Evolutionary conservation across 2,329 filamentous ascomycete genomes (phyloP).

Genomic region (Phaeosphaeriaceae sp.): DNA sequence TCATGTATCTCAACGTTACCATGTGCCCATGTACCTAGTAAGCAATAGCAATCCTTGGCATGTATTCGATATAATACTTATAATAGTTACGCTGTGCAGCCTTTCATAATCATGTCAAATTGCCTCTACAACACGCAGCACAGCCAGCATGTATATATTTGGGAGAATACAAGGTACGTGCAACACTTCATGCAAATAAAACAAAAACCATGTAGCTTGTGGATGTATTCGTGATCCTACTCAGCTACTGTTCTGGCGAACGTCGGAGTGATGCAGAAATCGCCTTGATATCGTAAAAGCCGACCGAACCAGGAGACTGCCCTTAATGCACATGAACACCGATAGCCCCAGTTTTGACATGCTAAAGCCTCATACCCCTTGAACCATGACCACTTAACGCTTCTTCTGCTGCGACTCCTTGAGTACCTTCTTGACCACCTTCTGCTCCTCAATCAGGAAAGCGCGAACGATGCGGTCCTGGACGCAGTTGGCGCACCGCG

Average conservation of each 20-base stretch:
- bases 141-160: no score
- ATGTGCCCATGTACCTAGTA: no score
- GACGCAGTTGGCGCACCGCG: slow-evolving; percentile 97
- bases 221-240: slow-evolving; percentile 45
- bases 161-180: no score
- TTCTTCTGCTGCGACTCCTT: slow-evolving; percentile 93
- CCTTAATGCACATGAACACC: slow-evolving; percentile 52
- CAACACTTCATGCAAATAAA: no score
- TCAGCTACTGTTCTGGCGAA: slow-evolving; percentile 41
- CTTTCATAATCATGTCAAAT: no score
- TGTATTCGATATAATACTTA: no score
- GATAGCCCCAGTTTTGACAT: slow-evolving; percentile 48
- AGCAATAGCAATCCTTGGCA: no score
- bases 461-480: slow-evolving; percentile 97
- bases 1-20: no score
- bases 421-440: slow-evolving; percentile 99
- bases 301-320: slow-evolving; percentile 48
- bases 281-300: slow-evolving; percentile 47
- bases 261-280: slow-evolving; percentile 43
- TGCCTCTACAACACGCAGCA: no score
- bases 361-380: slow-evolving; percentile 35
- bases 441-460: slow-evolving; percentile 99
- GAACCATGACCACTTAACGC: slow-evolving; percentile 45
- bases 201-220: slow-evolving; percentile 29
- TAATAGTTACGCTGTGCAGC: no score